A percentile compares a stretch with the other conserved stretches of the same genome.
Evolutionary conservation across 352 stramenopile genomes (phyloP).

Genomic region (Globisporangium barbulae): DNA sequence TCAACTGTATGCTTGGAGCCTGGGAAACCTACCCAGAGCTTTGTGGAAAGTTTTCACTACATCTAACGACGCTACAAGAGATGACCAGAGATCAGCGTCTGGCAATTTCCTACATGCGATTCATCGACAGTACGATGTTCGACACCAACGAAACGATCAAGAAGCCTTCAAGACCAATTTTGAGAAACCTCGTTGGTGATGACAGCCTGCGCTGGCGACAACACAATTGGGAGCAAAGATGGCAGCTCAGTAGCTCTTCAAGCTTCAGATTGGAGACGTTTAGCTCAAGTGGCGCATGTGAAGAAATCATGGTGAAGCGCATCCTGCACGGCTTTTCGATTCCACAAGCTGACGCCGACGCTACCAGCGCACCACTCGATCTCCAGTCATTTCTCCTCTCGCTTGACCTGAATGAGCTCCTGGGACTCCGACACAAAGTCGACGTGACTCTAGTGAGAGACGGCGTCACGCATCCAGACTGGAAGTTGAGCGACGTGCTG

Average conservation of each 20-base stretch:
- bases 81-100: slow-evolving; percentile 7
- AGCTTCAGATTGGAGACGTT: neutral
- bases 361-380: neutral
- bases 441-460: slow-evolving; percentile 28
- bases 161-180: neutral
- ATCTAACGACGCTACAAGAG: neutral
- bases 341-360: slow-evolving; percentile 14
- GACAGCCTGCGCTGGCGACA: neutral
- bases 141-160: neutral
- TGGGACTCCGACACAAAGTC: slow-evolving; percentile 22
- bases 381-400: slow-evolving; percentile 5
- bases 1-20: neutral
- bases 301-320: slow-evolving; percentile 5
- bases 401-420: slow-evolving; percentile 3
- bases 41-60: neutral
- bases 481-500: slow-evolving; percentile 4
- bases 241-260: neutral
- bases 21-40: neutral
- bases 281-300: neutral
- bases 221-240: slow-evolving; percentile 12
- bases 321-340: slow-evolving; percentile 22
- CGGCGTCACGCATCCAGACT: slow-evolving; percentile 19
- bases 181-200: slow-evolving; percentile 6
- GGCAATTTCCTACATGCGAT: slow-evolving; percentile 9
- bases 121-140: neutral